Conservation (phyloP, 192 early-diverging fungal genomes). For the Phycomyces nitens region DNA sequence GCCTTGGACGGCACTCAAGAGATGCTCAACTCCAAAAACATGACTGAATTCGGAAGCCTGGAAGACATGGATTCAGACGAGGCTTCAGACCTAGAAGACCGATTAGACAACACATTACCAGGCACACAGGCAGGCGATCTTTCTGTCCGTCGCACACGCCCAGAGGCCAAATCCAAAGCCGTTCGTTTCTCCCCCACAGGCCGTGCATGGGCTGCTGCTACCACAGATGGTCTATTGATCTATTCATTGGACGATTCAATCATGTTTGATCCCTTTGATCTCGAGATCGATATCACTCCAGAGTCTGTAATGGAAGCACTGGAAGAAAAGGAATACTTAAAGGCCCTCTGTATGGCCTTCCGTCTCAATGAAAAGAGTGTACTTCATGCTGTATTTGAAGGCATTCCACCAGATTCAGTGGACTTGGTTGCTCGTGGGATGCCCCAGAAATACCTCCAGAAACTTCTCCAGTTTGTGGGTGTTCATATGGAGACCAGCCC, state of each 20-base stretch:
- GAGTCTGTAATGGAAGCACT: slow-evolving; percentile 76
- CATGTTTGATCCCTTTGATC: slow-evolving; percentile 96
- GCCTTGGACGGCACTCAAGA: slow-evolving; percentile 91
- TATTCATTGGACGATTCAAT: slow-evolving; percentile 93
- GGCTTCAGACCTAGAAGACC: slow-evolving; percentile 81
- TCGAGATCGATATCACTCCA: slow-evolving; percentile 95
- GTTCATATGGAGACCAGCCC: slow-evolving; percentile 75
- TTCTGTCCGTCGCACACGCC: slow-evolving; percentile 69
- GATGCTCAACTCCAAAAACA: slow-evolving; percentile 83
- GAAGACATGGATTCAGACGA: slow-evolving; percentile 86
- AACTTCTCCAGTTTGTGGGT: slow-evolving; percentile 81
- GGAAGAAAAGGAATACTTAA: slow-evolving; percentile 74
- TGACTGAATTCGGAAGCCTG: slow-evolving; percentile 91
- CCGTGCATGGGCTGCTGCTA: slow-evolving; percentile 91
- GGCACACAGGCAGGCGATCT: slow-evolving; percentile 86
- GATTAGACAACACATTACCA: slow-evolving; percentile 75
- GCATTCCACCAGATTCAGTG: slow-evolving; percentile 74
- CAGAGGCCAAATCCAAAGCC: slow-evolving; percentile 78
- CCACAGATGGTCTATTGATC: slow-evolving; percentile 92
- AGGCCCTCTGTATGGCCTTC: slow-evolving; percentile 90
- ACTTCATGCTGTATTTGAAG: slow-evolving; percentile 75
- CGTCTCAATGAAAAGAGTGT: slow-evolving; percentile 83
- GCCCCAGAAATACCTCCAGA: slow-evolving; percentile 83
- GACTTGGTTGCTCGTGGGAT: slow-evolving; percentile 74
- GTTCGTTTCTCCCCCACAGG: slow-evolving; percentile 94